A percentile compares a stretch with the other conserved stretches of the same genome.
Conservation (phyloP, 2,329 filamentous ascomycete species). For the Reticulascus tulasneorum region DNA sequence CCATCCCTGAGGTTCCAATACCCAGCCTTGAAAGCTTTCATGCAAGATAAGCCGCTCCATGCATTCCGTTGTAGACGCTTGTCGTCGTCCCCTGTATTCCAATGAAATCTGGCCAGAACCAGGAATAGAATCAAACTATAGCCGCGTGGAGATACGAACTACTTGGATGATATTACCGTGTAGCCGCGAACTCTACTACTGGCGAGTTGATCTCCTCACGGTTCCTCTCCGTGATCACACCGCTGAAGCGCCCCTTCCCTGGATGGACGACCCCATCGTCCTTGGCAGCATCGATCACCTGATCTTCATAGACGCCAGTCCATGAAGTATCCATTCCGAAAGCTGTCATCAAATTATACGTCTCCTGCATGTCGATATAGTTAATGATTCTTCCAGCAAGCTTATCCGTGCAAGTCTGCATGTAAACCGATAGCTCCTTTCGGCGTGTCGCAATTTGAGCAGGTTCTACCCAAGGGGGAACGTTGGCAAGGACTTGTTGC, state of each 20-base stretch:
- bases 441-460: constrained; percentile 7
- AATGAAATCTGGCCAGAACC: no score
- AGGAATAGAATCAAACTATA: no score
- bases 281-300: constrained; percentile 25
- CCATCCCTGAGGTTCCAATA: no score
- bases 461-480: constrained; percentile 9
- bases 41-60: no score
- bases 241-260: constrained; percentile 37
- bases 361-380: constrained; percentile 24
- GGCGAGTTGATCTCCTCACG: no score
- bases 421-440: constrained; percentile 16
- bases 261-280: constrained; percentile 30
- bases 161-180: no score
- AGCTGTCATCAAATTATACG: constrained; percentile 20
- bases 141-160: no score
- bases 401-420: constrained; percentile 33
- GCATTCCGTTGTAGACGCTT: no score
- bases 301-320: constrained; percentile 27
- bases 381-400: constrained; percentile 31
- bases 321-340: constrained; percentile 35
- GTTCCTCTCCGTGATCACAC: constrained; percentile 22
- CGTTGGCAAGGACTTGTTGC: constrained; percentile 25
- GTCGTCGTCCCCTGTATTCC: no score
- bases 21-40: no score
- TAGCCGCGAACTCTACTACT: no score